Conservation (phyloP, 1,284 basidiomycete species). For the Ganoderma lucidum region DNA sequence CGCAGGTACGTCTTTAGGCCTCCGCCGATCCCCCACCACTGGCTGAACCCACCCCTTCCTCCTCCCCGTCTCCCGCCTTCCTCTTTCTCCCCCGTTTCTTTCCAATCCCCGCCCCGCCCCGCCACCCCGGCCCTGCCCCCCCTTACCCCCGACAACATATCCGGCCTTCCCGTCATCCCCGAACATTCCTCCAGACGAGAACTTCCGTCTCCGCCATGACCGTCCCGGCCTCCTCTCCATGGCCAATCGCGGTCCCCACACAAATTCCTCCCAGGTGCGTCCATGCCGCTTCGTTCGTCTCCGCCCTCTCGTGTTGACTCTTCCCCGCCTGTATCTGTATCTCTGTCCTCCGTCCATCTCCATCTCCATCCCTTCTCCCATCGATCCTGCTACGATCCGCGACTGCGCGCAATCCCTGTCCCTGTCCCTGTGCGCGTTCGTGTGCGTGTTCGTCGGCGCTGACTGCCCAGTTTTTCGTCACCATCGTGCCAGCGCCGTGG, state of each 20-base stretch:
- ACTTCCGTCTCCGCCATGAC: slow-evolving; percentile 51
- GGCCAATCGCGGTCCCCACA: slow-evolving; percentile 68
- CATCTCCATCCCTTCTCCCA: background rate
- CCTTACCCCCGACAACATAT: background rate
- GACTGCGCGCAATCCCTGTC: background rate
- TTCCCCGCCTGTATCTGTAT: too few relatives aligned
- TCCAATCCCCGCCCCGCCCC: slow-evolving; percentile 1
- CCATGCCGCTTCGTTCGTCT: background rate
- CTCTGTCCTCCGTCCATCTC: background rate
- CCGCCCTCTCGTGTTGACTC: background rate
- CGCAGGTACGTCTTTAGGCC: slow-evolving; percentile 31
- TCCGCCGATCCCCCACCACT: slow-evolving; percentile 7
- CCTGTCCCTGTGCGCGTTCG: background rate
- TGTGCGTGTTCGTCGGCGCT: background rate
- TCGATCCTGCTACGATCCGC: background rate
- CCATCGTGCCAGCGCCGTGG: slow-evolving; percentile 69
- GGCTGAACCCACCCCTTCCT: slow-evolving; percentile 1
- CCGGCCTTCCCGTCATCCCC: too few relatives aligned
- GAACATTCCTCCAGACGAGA: slow-evolving; percentile 43
- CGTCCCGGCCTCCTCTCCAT: slow-evolving; percentile 61
- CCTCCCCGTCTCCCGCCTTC: slow-evolving; percentile 8
- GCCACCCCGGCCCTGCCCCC: background rate
- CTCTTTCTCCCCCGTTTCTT: background rate
- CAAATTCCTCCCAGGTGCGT: slow-evolving; percentile 60
- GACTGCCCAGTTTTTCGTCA: slow-evolving; percentile 70